These are phyloP conservation scores for Cafeteria roenbergensis DNA, from an alignment of 108 stramenopile species.

Conservation along the genomic window DNA sequence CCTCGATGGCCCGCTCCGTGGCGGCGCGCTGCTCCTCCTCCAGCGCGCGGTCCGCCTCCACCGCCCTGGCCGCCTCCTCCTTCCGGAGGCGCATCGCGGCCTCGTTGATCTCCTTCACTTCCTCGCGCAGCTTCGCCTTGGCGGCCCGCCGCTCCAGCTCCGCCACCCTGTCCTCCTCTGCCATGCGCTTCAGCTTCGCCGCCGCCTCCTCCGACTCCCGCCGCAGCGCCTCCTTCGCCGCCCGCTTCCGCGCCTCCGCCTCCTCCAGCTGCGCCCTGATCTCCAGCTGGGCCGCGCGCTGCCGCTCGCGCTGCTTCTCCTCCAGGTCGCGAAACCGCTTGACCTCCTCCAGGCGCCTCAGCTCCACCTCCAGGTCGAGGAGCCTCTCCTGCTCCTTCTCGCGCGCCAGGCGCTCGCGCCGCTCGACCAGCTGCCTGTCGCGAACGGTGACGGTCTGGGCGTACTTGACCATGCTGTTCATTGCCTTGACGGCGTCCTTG, in stretches of 20 bases:
- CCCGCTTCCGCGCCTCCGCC: background rate
- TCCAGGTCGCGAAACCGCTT: slow-evolving; percentile 7
- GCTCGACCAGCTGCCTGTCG: slow-evolving; percentile 17
- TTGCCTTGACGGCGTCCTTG: slow-evolving; percentile 15
- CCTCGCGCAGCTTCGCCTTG: slow-evolving; percentile 7
- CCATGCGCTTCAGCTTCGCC: slow-evolving; percentile 2
- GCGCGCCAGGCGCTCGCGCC: background rate
- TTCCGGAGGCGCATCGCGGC: slow-evolving; percentile 4
- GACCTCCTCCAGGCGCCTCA: slow-evolving; percentile 9
- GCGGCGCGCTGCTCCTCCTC: slow-evolving; percentile 13
- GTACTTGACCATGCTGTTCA: slow-evolving; percentile 13
- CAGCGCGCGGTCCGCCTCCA: slow-evolving; percentile 17
- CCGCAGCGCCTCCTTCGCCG: slow-evolving; percentile 7
- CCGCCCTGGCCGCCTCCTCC: background rate
- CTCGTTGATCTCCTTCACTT: slow-evolving; percentile 18
- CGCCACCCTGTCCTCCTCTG: slow-evolving; percentile 9
- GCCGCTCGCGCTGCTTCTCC: background rate
- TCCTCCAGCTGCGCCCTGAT: slow-evolving; percentile 16
- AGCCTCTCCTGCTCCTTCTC: slow-evolving; percentile 12
- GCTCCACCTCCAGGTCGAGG: slow-evolving; percentile 13
- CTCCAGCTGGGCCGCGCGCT: slow-evolving; percentile 6
- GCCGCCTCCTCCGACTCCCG: slow-evolving; percentile 15
- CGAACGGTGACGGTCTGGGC: slow-evolving; percentile 21
- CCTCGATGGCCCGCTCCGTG: background rate
- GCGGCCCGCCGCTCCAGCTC: background rate